phyloP scores from a whole-genome alignment of 1,284 basidiomycete genomes.

The Hypsizygus ulmarius region DNA sequence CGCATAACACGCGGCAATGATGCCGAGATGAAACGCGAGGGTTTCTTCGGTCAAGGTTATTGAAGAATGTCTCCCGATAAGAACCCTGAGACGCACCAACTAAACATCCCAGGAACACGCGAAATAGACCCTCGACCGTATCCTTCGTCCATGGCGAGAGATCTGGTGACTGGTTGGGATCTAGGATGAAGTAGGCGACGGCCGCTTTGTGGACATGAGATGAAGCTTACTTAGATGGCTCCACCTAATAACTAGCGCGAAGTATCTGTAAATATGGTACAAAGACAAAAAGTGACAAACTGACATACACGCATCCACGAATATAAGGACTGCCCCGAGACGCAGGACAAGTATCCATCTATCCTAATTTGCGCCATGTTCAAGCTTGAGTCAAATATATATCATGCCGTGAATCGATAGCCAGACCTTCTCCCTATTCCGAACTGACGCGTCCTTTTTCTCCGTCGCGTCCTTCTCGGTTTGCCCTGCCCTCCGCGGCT shows the following conservation, averaged over 20 bases:
- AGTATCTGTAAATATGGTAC: neutral
- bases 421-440: constrained; percentile 22
- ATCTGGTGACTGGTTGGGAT: constrained; percentile 34
- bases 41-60: constrained; percentile 50
- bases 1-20: constrained; percentile 54
- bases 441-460: constrained; percentile 12
- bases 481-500: constrained; percentile 43
- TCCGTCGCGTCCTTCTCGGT: constrained; percentile 10
- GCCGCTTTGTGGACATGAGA: neutral
- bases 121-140: constrained; percentile 48
- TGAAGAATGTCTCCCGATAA: neutral
- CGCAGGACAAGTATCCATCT: constrained; percentile 56
- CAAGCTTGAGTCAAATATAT: neutral
- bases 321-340: constrained; percentile 55
- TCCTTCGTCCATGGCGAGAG: constrained; percentile 47
- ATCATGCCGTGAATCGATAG: neutral
- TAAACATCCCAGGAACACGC: constrained; percentile 60
- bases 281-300: constrained; percentile 2
- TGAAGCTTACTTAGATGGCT: constrained; percentile 55
- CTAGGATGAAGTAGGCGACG: constrained; percentile 26
- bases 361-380: too few species aligned
- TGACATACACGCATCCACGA: constrained; percentile 67
- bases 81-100: constrained; percentile 41
- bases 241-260: constrained; percentile 67
- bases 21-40: constrained; percentile 65